These are phyloP conservation scores for Gonapodya sp. DNA, from an alignment of 192 early-diverging fungal species.

Conservation along the genomic window DNA sequence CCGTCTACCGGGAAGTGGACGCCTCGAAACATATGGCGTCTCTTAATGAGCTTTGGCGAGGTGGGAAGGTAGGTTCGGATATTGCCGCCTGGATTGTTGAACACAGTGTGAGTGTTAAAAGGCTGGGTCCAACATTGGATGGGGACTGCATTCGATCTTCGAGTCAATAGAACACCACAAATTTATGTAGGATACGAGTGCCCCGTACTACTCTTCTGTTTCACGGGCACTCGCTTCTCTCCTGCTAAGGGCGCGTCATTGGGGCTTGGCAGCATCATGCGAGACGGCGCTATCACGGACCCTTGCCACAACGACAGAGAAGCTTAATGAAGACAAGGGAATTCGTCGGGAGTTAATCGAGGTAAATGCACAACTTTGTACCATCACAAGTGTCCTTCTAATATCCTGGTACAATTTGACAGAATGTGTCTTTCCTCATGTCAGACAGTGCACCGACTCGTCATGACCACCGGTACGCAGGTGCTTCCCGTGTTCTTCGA, in stretches of 20 bases:
- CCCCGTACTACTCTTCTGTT: no score
- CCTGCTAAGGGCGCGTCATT: neutral
- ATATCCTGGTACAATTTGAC: no score
- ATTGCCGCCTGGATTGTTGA: neutral
- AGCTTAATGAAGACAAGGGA: neutral
- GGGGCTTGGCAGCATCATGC: neutral
- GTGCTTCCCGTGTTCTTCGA: neutral
- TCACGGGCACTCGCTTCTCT: neutral
- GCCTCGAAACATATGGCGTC: neutral
- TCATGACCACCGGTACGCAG: neutral
- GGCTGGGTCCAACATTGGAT: no score
- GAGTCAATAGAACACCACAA: no score
- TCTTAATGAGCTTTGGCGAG: neutral
- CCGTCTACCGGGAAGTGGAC: neutral
- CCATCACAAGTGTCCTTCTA: no score
- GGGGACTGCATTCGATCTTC: no score
- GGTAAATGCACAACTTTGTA: neutral
- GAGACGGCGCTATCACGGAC: neutral
- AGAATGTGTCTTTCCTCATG: neutral
- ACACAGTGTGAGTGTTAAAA: neutral
- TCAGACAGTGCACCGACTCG: neutral
- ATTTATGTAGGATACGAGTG: no score
- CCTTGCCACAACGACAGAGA: neutral
- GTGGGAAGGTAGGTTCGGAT: neutral
- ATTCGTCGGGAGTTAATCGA: neutral